These are phyloP conservation scores for Camelina neglecta DNA, from an alignment of 345 rosid genomes.

Conservation along the genomic window DNA sequence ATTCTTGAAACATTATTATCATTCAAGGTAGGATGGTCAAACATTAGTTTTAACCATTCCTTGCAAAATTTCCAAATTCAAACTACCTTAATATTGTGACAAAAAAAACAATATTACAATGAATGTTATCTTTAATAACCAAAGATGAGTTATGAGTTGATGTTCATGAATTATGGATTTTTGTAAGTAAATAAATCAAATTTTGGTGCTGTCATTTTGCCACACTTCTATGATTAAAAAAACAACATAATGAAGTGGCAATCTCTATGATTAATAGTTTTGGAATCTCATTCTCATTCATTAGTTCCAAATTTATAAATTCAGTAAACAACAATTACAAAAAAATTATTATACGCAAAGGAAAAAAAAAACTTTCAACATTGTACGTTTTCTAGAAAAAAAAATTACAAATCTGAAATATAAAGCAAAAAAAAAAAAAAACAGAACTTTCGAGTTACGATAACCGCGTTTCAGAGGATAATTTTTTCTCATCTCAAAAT, in stretches of 20 bases:
- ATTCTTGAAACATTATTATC: neutral
- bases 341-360: neutral
- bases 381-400: slow-evolving; percentile 4
- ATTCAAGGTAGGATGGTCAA: slow-evolving; percentile 29
- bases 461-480: slow-evolving; percentile 42
- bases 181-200: neutral
- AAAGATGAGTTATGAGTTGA: neutral
- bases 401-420: slow-evolving; percentile 20
- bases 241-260: slow-evolving; percentile 20
- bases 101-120: neutral
- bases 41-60: neutral
- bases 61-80: neutral
- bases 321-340: neutral
- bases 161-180: neutral
- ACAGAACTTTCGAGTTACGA: neutral
- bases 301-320: neutral
- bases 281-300: slow-evolving; percentile 34
- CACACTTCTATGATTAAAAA: slow-evolving; percentile 29
- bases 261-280: slow-evolving; percentile 35
- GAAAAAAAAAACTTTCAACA: neutral
- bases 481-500: neutral
- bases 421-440: neutral
- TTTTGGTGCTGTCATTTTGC: slow-evolving; percentile 17
- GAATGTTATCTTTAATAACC: neutral
- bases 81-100: neutral